A percentile compares a stretch with the other conserved stretches of the same genome.
phyloP scores from a whole-genome alignment of 805 yeast species.

The Spencermartinsiella europaea region DNA sequence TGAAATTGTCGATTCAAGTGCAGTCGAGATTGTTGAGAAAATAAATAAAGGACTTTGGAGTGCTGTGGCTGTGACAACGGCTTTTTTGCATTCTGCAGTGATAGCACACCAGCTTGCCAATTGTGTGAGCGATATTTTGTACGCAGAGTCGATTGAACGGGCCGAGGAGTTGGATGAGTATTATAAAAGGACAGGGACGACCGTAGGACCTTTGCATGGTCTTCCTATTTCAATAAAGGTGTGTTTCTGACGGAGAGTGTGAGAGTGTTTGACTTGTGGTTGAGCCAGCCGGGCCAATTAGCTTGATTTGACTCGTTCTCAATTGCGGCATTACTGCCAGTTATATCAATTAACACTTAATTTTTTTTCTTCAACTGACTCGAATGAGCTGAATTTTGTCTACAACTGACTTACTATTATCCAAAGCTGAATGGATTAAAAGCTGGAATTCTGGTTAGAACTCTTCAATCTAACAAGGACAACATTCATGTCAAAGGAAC shows the following conservation, averaged over 20 bases:
- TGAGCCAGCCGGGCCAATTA: background rate
- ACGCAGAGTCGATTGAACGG: constrained; percentile 51
- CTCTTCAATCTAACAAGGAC: constrained; percentile 2
- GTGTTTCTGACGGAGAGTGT: background rate
- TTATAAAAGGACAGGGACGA: constrained; percentile 41
- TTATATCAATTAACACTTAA: too few species aligned
- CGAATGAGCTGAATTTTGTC: too few species aligned
- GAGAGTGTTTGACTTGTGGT: too few species aligned
- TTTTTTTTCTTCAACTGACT: background rate
- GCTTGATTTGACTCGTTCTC: too few species aligned
- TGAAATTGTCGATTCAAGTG: constrained; percentile 7
- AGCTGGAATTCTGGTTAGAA: too few species aligned
- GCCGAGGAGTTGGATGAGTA: constrained; percentile 56
- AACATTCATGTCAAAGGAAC: constrained; percentile 3
- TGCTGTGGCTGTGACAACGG: constrained; percentile 44
- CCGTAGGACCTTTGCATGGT: constrained; percentile 62
- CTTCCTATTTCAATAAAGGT: constrained; percentile 55
- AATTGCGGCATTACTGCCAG: too few species aligned
- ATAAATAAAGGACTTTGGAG: constrained; percentile 39
- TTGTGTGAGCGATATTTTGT: constrained; percentile 38
- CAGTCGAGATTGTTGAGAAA: constrained; percentile 31
- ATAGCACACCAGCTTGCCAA: constrained; percentile 51
- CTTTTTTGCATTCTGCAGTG: constrained; percentile 55
- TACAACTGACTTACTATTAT: too few species aligned
- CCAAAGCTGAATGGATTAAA: too few species aligned